A percentile compares a stretch with the other conserved stretches of the same genome.
Evolutionary conservation across 2,329 filamentous ascomycete genomes (phyloP).

Genomic region (Microthyrium microscopicum): DNA sequence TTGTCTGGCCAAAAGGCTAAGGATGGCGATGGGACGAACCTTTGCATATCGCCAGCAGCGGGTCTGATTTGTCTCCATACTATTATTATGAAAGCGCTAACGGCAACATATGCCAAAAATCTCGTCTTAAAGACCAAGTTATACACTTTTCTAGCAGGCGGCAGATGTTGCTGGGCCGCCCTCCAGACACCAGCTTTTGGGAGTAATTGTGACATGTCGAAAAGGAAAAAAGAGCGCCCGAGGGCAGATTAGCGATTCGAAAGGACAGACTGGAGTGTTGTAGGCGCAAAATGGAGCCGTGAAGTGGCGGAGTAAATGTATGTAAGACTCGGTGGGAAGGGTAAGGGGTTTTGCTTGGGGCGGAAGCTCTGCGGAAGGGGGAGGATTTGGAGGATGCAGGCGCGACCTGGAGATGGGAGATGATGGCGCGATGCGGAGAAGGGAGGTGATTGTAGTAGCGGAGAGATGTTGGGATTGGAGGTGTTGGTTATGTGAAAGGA

Average conservation of each 20-base stretch:
- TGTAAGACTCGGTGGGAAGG: not conserved
- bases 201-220: conserved; percentile 45
- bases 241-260: not conserved
- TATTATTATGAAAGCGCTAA: conserved; percentile 57
- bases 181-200: conserved; percentile 91
- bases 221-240: not conserved
- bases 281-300: not conserved
- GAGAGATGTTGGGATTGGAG: not conserved
- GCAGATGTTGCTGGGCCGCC: conserved; percentile 62
- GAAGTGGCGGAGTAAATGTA: not conserved
- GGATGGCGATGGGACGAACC: conserved; percentile 35
- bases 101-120: conserved; percentile 55
- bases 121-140: conserved; percentile 57
- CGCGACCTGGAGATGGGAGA: not conserved
- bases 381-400: not conserved
- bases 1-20: not conserved
- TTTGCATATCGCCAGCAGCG: conserved; percentile 78
- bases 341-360: conserved; percentile 1
- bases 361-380: not conserved
- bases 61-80: conserved; percentile 76
- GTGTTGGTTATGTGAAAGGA: too few relatives aligned
- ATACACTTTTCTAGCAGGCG: conserved; percentile 50
- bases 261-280: not conserved
- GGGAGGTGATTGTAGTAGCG: not conserved
- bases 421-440: not conserved